phyloP scores from a whole-genome alignment of 2,329 filamentous ascomycete species.

The Cladosporium sp. region DNA sequence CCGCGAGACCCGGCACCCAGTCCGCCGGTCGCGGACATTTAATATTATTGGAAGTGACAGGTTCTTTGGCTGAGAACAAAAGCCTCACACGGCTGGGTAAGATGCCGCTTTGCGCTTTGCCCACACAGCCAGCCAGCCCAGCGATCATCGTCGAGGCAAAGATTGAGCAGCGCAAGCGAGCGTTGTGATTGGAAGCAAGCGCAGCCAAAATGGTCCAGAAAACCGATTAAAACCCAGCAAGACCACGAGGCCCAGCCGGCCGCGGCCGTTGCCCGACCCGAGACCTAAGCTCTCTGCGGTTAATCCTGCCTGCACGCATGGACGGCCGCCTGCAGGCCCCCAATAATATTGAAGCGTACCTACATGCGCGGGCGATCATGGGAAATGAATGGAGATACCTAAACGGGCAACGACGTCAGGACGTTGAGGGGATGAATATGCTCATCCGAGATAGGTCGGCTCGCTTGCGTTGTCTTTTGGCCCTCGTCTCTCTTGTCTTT shows the following conservation, averaged over 20 bases:
- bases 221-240: conserved; percentile 1
- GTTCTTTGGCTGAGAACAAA: conserved; percentile 7
- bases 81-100: not conserved
- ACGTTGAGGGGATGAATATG: not conserved
- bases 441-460: not conserved
- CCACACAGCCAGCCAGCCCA: not conserved
- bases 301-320: not conserved
- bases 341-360: not conserved
- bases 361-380: conserved; percentile 8
- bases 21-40: not conserved
- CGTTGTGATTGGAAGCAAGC: not conserved
- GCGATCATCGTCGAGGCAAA: not conserved
- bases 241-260: conserved; percentile 9
- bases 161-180: conserved; percentile 1
- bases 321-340: not conserved
- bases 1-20: not conserved
- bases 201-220: not conserved
- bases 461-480: not conserved
- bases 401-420: not conserved
- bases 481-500: not conserved
- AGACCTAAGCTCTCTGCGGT: conserved; percentile 5
- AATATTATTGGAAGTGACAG: not conserved
- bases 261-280: conserved; percentile 8
- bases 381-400: not conserved
- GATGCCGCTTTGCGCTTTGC: not conserved